Evolutionary conservation across 2,329 filamentous ascomycete genomes (phyloP), one percentile per base, ranked within the genome.

Genomic region (Ophiocordyceps camponoti-saundersi): DNA sequence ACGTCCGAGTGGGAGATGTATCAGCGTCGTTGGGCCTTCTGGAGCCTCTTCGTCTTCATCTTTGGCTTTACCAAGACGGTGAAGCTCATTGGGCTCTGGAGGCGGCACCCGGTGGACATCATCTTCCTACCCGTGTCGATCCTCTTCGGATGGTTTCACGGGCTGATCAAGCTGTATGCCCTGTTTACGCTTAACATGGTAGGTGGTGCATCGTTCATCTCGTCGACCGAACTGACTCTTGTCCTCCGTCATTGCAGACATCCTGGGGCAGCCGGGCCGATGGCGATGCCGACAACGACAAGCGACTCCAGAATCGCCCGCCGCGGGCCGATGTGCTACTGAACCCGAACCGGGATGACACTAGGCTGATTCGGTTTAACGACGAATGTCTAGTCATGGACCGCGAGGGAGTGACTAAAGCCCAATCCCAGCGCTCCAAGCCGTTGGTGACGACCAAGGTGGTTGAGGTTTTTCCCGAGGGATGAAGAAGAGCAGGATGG

Each of bases 221-320:
- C 11, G 30, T 12, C 30, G 16, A 12, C 11, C 7, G 16, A 3
- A 34, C 29, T 32, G 7, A 34, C 42, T 49, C 11, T 47, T 45
- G 51, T 49, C 49, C 20, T 48, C 34, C 23, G 5, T 26, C 23
- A 5, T 26, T 44, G 49, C 60, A 95, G 89, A 95, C 89, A 42
- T 90, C 88, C 46, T 95, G 89, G 89, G 89, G 89, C 59, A 95
- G 87, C 66, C 82, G 89, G 64, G 85, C 87, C 56, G 89, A 92
- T 56, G 89, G 87, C 59, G 89, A 95, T 64, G 75, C 82, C 54
- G 84, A 93, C 64, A 83, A 93, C 63, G 75, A 74, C 52, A 72
- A 79, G 55, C 80, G 83, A 58, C 79, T 85, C 69, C 75, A 16
- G 13, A 36, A 36, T 36, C 32, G 13, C n/a, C 13, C 16, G 5